Base-by-base conservation (phyloP, 768 basidiomycete genomes). In the Mycena vitilis region DNA sequence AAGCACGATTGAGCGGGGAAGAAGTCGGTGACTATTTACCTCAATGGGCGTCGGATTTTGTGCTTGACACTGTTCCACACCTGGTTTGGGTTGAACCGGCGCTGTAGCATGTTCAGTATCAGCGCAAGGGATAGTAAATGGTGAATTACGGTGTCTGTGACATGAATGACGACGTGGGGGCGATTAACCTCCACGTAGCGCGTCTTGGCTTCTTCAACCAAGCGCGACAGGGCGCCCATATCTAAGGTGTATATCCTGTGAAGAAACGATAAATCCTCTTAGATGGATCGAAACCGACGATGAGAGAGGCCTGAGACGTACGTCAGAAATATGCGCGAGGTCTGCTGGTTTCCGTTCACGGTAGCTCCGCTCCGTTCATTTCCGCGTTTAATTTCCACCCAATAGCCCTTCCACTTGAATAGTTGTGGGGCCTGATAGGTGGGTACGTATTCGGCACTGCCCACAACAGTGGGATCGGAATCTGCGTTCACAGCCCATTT, bases 11-110 rank as follows among this genome's bases (percentile, higher is more conserved):
- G 40, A 3, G 1, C 12, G 23, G 16, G 16, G 15, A 49, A 23
- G 23, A 51, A n/a, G n/a, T 8, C 0, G 22, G 13, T 10, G 11
- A 54, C 9, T 54, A 10, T 54, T 2, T 8, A 66, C 69, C 71
- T 63, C 22, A 89, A 76, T 0, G 87, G 84, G 8, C 88, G 78
- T n/a, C 86, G 82, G 2, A 78, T 72, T 73, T 88, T 89, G 52
- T 79, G 79, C 66, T 86, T 86, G 12, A 83, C 80, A 34, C 76
- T 82, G 23, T 75, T 82, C 86, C 86, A 87, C 15, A 75, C 72
- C 40, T 78, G 78, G 25, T 70, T n/a, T 16, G 76, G 80, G 16
- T 80, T 80, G 69, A 78, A 81, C 60, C 77, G 79, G 4, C 78
- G 75, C 82, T 83, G 73, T 16, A 53, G 11, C 8, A n/a, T 15